Percentiles rank a stretch among this genome's conserved stretches.
Conservation (phyloP, 805 yeast genomes). For the Lachancea waltii region DNA sequence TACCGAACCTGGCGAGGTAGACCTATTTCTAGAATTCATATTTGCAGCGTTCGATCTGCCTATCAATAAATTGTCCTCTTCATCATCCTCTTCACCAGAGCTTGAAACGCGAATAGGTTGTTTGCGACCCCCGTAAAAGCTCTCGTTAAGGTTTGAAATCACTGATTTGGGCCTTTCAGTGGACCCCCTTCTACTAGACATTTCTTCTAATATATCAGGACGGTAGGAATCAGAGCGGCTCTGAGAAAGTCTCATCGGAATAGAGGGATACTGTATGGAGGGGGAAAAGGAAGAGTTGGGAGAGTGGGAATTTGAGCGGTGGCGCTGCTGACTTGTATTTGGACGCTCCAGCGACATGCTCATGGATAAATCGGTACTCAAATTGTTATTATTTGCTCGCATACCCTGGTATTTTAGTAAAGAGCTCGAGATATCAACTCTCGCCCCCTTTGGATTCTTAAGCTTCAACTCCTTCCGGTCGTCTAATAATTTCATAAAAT, state of each 20-base stretch:
- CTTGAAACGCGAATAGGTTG: background rate
- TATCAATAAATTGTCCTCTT: slow-evolving; percentile 10
- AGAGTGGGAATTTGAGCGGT: slow-evolving; percentile 29
- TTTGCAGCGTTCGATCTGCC: slow-evolving; percentile 11
- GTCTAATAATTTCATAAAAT: slow-evolving; percentile 67
- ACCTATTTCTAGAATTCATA: slow-evolving; percentile 11
- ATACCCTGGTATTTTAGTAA: slow-evolving; percentile 46
- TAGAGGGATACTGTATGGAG: slow-evolving; percentile 23
- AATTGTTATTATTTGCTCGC: slow-evolving; percentile 46
- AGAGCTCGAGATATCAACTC: slow-evolving; percentile 37
- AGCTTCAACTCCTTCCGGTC: slow-evolving; percentile 47
- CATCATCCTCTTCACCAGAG: slow-evolving; percentile 8
- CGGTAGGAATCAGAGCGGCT: slow-evolving; percentile 7
- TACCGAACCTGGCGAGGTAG: slow-evolving; percentile 25
- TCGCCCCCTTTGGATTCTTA: slow-evolving; percentile 17
- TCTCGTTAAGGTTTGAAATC: slow-evolving; percentile 4
- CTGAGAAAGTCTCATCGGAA: slow-evolving; percentile 29
- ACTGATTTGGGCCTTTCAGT: slow-evolving; percentile 7
- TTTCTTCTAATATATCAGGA: slow-evolving; percentile 1
- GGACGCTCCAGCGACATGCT: slow-evolving; percentile 35
- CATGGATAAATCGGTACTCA: slow-evolving; percentile 50
- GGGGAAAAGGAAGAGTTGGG: slow-evolving; percentile 31
- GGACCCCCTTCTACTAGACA: slow-evolving; percentile 8
- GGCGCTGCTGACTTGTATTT: slow-evolving; percentile 10
- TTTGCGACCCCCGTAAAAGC: slow-evolving; percentile 1